phyloP scores from a whole-genome alignment of 345 rosid species.

The Boechera retrofracta region DNA sequence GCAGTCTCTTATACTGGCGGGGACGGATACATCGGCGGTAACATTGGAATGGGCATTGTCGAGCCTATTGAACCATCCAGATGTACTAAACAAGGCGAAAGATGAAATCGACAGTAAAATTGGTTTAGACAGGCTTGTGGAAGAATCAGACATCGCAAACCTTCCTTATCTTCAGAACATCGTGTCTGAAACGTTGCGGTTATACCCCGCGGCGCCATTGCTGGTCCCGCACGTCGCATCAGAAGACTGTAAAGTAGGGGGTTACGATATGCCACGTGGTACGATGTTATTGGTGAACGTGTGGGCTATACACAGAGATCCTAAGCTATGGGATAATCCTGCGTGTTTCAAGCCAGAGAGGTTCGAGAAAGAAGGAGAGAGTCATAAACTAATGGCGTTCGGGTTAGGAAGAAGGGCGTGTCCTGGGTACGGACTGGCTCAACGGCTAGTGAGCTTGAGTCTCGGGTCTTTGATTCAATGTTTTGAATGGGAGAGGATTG shows the following conservation, averaged over 20 bases:
- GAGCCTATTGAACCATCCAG: not conserved
- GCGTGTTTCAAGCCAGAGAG: constrained; percentile 54
- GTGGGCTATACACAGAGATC: constrained; percentile 14
- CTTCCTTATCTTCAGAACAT: constrained; percentile 37
- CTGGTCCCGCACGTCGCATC: constrained; percentile 1
- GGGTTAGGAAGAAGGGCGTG: constrained; percentile 23
- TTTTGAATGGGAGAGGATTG: constrained; percentile 27
- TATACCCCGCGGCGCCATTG: not conserved
- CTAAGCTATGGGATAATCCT: constrained; percentile 49
- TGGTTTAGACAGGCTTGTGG: not conserved
- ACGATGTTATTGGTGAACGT: constrained; percentile 15
- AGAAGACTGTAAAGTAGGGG: not conserved
- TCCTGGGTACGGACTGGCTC: constrained; percentile 17
- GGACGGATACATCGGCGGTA: constrained; percentile 29
- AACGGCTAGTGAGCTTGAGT: not conserved
- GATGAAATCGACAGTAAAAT: constrained; percentile 1
- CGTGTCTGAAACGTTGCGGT: constrained; percentile 24
- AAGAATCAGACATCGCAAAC: constrained; percentile 18
- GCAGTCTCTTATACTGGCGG: constrained; percentile 39
- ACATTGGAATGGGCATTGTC: constrained; percentile 22
- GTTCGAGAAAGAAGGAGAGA: constrained; percentile 39
- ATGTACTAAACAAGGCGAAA: not conserved
- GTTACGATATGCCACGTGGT: not conserved
- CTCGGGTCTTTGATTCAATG: constrained; percentile 27
- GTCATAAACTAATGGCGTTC: not conserved